Base-by-base conservation (phyloP, 768 basidiomycete genomes). In the Vararia minispora region DNA sequence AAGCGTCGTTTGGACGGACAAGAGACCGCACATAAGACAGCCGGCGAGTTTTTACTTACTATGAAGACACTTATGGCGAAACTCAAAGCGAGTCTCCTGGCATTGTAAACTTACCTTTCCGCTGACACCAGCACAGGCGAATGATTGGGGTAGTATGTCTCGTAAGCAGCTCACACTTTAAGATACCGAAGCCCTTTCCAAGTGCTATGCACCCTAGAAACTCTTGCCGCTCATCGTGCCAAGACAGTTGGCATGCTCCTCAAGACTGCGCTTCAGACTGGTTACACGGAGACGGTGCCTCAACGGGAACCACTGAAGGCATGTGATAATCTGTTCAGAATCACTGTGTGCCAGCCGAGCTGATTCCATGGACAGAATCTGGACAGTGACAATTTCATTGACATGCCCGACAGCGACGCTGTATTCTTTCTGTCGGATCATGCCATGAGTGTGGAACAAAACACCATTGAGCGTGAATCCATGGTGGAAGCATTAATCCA, bases 31-130 rank as follows among this genome's bases (percentile, higher is more conserved):
- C 74, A 78, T 46, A 55, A 51, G 0, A 58, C 64, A 0, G 76
- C 71, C 0, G 69, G 68, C 13, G 64, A 71, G 40, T 79, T 79
- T 46, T 55, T 78, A 5, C 65, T 68, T 27, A 60, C 66, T 3
- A 57, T 79, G 50, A 79, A 79, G 52, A 73, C 72, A 0, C 44
- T 79, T 31, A 79, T 79, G 76, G 76, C 76, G 5, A 79, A 79
- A 41, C 48, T 79, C 28, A 79, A 78, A 64, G 76, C 72, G 34
- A n/a, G 38, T 23, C 16, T 17, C 8, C 1, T 7, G 1, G 11
- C 39, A 1, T 0, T 37, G 12, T 3, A 37, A 3, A 3, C 13
- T 23, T 6, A 14, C 28, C 27, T 1, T 23, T 13, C 18, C 27
- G 10, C 7, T 9, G 3, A 10, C 8, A 7, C 11, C 3, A 11